Percentiles rank a stretch among this genome's conserved stretches.
Evolutionary conservation across 2,329 filamentous ascomycete genomes (phyloP).

Genomic region (Penicillium oxalicum): DNA sequence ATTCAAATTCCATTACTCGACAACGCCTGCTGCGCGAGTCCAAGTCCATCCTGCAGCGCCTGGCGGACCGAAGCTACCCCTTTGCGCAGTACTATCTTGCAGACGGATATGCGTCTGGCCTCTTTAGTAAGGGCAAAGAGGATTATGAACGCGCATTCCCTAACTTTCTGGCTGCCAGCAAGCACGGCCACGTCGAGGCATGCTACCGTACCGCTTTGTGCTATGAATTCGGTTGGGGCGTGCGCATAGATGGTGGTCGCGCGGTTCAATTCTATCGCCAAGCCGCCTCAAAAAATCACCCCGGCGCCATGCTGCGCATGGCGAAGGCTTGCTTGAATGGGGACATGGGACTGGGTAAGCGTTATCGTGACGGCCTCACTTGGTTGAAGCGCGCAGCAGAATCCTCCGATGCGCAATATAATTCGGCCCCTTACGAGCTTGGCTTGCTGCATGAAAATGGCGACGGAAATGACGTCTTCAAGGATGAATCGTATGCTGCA

Average conservation of each 20-base stretch:
- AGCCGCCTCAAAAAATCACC: constrained; percentile 87
- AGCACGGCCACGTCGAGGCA: constrained; percentile 95
- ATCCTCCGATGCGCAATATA: constrained; percentile 85
- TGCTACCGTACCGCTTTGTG: constrained; percentile 88
- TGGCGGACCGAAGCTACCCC: constrained; percentile 83
- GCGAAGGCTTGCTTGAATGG: constrained; percentile 85
- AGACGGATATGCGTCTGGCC: constrained; percentile 86
- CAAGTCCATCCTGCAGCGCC: constrained; percentile 76
- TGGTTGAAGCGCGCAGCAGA: constrained; percentile 94
- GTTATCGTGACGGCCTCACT: constrained; percentile 86
- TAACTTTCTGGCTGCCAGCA: constrained; percentile 86
- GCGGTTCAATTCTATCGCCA: constrained; percentile 89
- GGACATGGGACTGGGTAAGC: constrained; percentile 75
- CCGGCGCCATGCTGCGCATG: constrained; percentile 87
- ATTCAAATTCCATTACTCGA: constrained; percentile 44
- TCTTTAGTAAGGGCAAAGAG: constrained; percentile 91
- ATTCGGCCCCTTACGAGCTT: constrained; percentile 84
- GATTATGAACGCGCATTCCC: constrained; percentile 90
- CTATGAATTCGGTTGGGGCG: constrained; percentile 98
- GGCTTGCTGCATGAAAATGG: constrained; percentile 83
- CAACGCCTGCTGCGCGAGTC: constrained; percentile 75
- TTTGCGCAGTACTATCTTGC: constrained; percentile 97
- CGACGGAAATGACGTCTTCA: constrained; percentile 91
- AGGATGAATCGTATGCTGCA: constrained; percentile 81
- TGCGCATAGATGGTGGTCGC: constrained; percentile 79